These are phyloP conservation scores for Penicillium angulare DNA, from an alignment of 495 filamentous ascomycete genomes.

Conservation along the genomic window DNA sequence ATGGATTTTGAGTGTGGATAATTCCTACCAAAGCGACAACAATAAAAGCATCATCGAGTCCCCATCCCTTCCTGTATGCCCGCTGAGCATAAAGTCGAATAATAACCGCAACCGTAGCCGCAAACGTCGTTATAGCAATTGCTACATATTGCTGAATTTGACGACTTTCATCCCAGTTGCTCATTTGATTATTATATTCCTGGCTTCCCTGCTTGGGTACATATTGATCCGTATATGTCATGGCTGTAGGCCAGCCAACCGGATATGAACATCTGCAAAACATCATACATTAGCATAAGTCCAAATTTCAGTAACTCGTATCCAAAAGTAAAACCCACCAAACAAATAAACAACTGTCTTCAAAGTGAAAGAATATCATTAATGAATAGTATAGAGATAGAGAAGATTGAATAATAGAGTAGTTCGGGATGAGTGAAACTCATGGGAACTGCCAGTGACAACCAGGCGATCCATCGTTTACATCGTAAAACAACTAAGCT, in stretches of 20 bases:
- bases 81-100: slow-evolving; percentile 2
- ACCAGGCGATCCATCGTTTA: neutral
- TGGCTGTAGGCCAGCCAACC: neutral
- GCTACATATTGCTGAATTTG: slow-evolving; percentile 1
- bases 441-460: neutral
- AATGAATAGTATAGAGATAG: neutral
- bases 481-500: neutral
- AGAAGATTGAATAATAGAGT: neutral
- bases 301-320: no score
- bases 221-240: slow-evolving; percentile 1
- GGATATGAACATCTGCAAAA: no score
- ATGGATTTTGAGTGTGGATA: neutral
- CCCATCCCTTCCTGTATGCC: neutral
- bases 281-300: no score
- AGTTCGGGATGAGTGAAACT: no score
- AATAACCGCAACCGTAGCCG: neutral
- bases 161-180: neutral
- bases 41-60: slow-evolving; percentile 1
- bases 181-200: neutral
- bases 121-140: neutral
- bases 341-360: no score
- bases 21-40: neutral
- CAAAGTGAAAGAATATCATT: no score
- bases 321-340: no score
- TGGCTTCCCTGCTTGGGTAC: neutral